Base-by-base conservation (phyloP, 2,329 filamentous ascomycete species). In the Drechslerella coelobrocha region DNA sequence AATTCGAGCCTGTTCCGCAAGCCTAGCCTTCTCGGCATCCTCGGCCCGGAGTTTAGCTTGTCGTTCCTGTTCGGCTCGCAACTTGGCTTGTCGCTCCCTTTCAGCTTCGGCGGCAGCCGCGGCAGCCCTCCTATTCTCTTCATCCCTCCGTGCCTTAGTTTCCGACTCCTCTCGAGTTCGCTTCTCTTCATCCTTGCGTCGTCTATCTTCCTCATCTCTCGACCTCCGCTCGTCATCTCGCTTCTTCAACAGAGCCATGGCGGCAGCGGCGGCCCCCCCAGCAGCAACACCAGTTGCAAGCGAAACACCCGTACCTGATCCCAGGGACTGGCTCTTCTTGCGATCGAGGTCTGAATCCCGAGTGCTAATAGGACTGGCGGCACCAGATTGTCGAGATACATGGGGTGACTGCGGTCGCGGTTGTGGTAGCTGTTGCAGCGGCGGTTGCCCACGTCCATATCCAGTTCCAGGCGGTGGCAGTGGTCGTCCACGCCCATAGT, bases 191-290 rank as follows among this genome's bases (percentile, higher is more conserved):
- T 71, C 65, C 23, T 51, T 50, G 2, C 27, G 2, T n/a, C 41
- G 29, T 50, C 56, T 48, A 2, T 54, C 61, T 6, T 54, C 52
- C 9, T 69, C 65, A 14, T 34, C 39, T 7, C 12, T 17, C 19
- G 21, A 12, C 23, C 50, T 37, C 8, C 17, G 37, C 24, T 61
- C 63, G 19, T 54, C 50, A 21, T 59, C 48, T n/a, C 55, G 37
- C 24, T 51, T 68, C 23, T 68, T 54, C 29, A 68, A 34, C 41
- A 68, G 27, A n/a, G 62, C 55, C 26, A 55, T 48, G 14, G 57
- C 55, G 51, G 62, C 62, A 29, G 56, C 31, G 12, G 56, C 63
- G 29, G 63, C 55, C 19, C 62, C 62, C 14, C 50, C 62, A 41
- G 47, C 62, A 10, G 45, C 53, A 41, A 60, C 50, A 43, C 56